Percentiles rank a stretch among this genome's conserved stretches.
Conservation (phyloP, 1,139 yeast species). For the Geotrichum cucujoidarum region DNA sequence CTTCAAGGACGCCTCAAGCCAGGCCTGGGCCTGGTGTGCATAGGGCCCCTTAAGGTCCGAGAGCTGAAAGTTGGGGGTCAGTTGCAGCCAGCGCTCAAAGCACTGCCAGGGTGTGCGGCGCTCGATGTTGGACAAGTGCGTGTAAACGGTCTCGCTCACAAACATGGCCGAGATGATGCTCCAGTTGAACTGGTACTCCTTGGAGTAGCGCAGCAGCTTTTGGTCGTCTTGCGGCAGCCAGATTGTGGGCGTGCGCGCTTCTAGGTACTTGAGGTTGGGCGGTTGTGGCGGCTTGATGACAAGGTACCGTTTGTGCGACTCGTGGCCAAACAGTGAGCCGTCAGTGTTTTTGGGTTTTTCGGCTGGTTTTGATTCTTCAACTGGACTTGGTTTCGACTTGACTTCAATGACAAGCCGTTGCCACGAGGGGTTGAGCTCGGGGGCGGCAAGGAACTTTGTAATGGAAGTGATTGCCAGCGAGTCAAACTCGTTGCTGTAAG, state of each 20-base stretch:
- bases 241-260: slow-evolving; percentile 80
- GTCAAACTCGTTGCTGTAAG: slow-evolving; percentile 33
- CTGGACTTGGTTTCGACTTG: neutral
- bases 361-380: neutral
- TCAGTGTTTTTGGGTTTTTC: neutral
- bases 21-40: slow-evolving; percentile 78
- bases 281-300: slow-evolving; percentile 67
- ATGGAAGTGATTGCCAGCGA: slow-evolving; percentile 33
- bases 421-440: slow-evolving; percentile 34
- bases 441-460: slow-evolving; percentile 33
- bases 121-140: slow-evolving; percentile 81
- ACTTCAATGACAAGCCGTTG: slow-evolving; percentile 32
- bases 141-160: slow-evolving; percentile 57
- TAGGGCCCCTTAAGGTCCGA: slow-evolving; percentile 84
- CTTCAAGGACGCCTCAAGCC: slow-evolving; percentile 88
- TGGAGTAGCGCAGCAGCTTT: slow-evolving; percentile 69
- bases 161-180: slow-evolving; percentile 80
- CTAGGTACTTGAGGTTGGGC: slow-evolving; percentile 72
- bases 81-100: slow-evolving; percentile 89
- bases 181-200: slow-evolving; percentile 91
- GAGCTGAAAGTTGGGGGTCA: slow-evolving; percentile 81
- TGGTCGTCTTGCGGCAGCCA: slow-evolving; percentile 96
- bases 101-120: slow-evolving; percentile 98
- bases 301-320: slow-evolving; percentile 25
- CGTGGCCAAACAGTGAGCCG: slow-evolving; percentile 24